Conservation (phyloP, 2,329 filamentous ascomycete species). For the Cordyceps farinosa region DNA sequence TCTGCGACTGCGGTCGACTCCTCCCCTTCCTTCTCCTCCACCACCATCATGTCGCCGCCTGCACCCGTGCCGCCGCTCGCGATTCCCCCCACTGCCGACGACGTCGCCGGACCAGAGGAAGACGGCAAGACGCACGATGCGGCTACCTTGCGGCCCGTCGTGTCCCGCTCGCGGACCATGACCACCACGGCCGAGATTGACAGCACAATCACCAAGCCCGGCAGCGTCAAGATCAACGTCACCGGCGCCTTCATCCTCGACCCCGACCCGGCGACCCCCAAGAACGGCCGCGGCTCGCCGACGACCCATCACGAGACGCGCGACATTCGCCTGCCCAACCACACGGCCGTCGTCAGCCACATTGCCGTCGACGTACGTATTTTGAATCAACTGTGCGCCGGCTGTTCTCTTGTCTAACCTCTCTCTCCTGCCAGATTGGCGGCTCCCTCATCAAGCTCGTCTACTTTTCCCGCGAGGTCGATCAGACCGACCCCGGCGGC, state of each 20-base stretch:
- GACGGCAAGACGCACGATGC: slow-evolving; percentile 7
- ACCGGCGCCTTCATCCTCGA: slow-evolving; percentile 95
- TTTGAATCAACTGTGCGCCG: too few species aligned
- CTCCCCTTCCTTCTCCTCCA: neutral
- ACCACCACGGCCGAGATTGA: slow-evolving; percentile 57
- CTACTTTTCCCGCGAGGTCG: slow-evolving; percentile 88
- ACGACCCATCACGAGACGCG: slow-evolving; percentile 64
- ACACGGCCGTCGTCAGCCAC: slow-evolving; percentile 92
- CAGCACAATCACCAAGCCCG: slow-evolving; percentile 58
- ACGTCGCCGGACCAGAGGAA: neutral
- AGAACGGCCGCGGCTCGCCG: slow-evolving; percentile 45
- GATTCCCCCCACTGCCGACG: neutral
- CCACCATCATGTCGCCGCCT: neutral
- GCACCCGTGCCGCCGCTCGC: neutral
- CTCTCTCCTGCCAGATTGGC: slow-evolving; percentile 64
- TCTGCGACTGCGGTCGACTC: slow-evolving; percentile 10
- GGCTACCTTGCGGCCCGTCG: neutral
- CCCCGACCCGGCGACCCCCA: slow-evolving; percentile 60
- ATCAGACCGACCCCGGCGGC: slow-evolving; percentile 76
- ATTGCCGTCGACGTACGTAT: slow-evolving; percentile 84
- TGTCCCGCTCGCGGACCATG: slow-evolving; percentile 26
- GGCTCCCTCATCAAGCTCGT: slow-evolving; percentile 94
- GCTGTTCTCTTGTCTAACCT: neutral
- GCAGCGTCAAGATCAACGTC: slow-evolving; percentile 89
- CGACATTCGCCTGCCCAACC: slow-evolving; percentile 94